These are phyloP conservation scores for Aspergillus fischeri DNA, from an alignment of 2,329 filamentous ascomycete genomes.

Conservation along the genomic window DNA sequence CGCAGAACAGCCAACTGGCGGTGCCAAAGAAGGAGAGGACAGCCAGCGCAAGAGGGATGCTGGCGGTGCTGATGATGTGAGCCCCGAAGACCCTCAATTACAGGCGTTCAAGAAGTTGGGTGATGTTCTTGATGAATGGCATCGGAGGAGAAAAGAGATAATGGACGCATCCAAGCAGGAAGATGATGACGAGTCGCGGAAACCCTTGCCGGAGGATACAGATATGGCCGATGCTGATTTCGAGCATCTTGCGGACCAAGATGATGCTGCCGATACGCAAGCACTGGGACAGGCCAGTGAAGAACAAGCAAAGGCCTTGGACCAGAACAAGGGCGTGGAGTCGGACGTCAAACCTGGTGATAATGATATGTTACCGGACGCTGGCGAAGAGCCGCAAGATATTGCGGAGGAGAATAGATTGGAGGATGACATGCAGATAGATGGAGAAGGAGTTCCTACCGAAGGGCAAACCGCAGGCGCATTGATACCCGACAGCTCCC, in stretches of 20 bases:
- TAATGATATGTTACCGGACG: slow-evolving; percentile 55
- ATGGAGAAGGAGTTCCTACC: slow-evolving; percentile 30
- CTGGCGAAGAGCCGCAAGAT: slow-evolving; percentile 37
- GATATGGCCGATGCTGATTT: slow-evolving; percentile 80
- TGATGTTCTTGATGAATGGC: slow-evolving; percentile 88
- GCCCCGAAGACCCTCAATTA: slow-evolving; percentile 41
- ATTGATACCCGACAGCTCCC: slow-evolving; percentile 50
- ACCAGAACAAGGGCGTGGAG: slow-evolving; percentile 85
- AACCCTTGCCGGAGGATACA: slow-evolving; percentile 55
- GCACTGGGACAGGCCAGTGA: slow-evolving; percentile 84
- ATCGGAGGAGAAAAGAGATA: slow-evolving; percentile 83
- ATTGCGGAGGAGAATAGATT: slow-evolving; percentile 44
- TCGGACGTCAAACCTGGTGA: slow-evolving; percentile 55
- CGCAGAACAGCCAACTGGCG: slow-evolving; percentile 42
- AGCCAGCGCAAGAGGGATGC: slow-evolving; percentile 33
- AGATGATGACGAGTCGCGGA: slow-evolving; percentile 43
- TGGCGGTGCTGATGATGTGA: slow-evolving; percentile 34
- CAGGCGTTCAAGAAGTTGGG: slow-evolving; percentile 93
- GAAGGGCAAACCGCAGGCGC: slow-evolving; percentile 44
- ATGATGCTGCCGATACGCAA: slow-evolving; percentile 78
- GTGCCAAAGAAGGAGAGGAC: slow-evolving; percentile 39
- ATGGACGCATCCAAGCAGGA: slow-evolving; percentile 55
- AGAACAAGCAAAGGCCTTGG: slow-evolving; percentile 79
- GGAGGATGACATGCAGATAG: slow-evolving; percentile 44
- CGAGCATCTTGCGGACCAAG: slow-evolving; percentile 84